Conservation (phyloP, 257 asterid genomes). For the Apocynum venetum region DNA sequence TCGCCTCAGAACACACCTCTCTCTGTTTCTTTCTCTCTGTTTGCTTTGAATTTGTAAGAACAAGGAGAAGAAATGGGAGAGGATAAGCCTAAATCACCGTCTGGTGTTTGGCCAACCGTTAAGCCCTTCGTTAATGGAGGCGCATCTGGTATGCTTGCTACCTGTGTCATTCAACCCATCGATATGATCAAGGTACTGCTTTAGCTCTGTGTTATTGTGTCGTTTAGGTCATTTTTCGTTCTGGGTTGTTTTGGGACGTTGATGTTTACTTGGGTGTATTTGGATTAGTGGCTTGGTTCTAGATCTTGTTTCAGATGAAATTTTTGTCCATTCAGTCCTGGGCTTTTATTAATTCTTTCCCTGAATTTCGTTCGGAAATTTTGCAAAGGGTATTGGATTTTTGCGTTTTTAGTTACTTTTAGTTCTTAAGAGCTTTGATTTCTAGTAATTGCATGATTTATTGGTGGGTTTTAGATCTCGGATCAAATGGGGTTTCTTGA, state of each 20-base stretch:
- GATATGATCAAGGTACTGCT: conserved; percentile 86
- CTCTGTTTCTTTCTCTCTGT: background rate
- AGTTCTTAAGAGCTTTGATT: background rate
- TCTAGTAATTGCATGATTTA: conserved; percentile 1
- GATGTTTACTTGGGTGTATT: background rate
- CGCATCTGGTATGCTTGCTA: conserved; percentile 93
- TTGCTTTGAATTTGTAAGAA: conserved; percentile 12
- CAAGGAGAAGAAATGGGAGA: conserved; percentile 46
- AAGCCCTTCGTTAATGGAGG: conserved; percentile 96
- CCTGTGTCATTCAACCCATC: conserved; percentile 91
- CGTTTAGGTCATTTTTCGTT: background rate
- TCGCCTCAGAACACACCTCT: conserved; percentile 10
- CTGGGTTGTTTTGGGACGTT: background rate
- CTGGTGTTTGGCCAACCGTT: conserved; percentile 77
- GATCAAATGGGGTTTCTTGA: conserved; percentile 18
- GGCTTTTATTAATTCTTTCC: background rate
- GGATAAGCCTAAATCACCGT: conserved; percentile 59
- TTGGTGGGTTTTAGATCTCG: conserved; percentile 29
- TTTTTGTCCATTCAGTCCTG: background rate
- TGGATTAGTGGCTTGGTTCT: conserved; percentile 2
- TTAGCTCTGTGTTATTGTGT: background rate
- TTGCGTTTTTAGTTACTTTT: background rate
- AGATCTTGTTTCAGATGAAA: conserved; percentile 21
- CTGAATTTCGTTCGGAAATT: background rate
- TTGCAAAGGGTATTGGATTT: background rate